Percentiles rank a stretch among this genome's conserved stretches.
phyloP scores from a whole-genome alignment of 2,329 filamentous ascomycete genomes.

The Graphilbum sp. region DNA sequence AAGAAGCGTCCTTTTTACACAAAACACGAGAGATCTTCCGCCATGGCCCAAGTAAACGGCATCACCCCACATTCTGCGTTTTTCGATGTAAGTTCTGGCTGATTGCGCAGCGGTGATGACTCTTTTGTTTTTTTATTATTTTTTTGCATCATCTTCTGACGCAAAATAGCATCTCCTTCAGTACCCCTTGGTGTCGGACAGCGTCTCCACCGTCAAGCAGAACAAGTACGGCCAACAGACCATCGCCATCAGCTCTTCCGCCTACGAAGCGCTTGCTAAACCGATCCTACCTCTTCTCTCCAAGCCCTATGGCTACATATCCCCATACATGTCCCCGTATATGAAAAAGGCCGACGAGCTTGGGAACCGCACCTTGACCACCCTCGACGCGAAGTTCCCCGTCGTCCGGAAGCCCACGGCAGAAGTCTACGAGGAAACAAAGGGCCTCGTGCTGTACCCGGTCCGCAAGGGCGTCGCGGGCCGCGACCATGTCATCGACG shows the following conservation, averaged over 20 bases:
- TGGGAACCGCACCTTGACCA: constrained; percentile 53
- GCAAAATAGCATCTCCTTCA: constrained; percentile 62
- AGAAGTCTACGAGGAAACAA: constrained; percentile 50
- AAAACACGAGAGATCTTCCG: too few species aligned
- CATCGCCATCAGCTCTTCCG: constrained; percentile 55
- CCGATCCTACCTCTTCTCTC: constrained; percentile 65
- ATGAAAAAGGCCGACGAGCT: constrained; percentile 65
- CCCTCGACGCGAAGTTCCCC: constrained; percentile 55
- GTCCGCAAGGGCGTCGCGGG: constrained; percentile 43
- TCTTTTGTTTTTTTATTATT: too few species aligned
- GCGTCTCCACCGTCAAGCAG: constrained; percentile 60
- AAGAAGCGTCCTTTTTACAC: too few species aligned
- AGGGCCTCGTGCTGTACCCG: constrained; percentile 44
- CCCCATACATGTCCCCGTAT: constrained; percentile 79
- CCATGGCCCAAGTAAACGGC: constrained; percentile 10
- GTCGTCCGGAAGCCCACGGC: constrained; percentile 59
- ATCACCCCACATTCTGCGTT: constrained; percentile 9
- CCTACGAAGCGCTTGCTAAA: constrained; percentile 61
- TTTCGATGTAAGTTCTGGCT: constrained; percentile 5
- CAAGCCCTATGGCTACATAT: constrained; percentile 66
- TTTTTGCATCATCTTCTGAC: too few species aligned
- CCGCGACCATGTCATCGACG: constrained; percentile 41
- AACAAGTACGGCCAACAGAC: constrained; percentile 76
- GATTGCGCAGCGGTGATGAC: too few species aligned
- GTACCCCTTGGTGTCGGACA: constrained; percentile 71